Evolutionary conservation across 805 yeast genomes (phyloP).

Genomic region (Yarrowia osloensis): DNA sequence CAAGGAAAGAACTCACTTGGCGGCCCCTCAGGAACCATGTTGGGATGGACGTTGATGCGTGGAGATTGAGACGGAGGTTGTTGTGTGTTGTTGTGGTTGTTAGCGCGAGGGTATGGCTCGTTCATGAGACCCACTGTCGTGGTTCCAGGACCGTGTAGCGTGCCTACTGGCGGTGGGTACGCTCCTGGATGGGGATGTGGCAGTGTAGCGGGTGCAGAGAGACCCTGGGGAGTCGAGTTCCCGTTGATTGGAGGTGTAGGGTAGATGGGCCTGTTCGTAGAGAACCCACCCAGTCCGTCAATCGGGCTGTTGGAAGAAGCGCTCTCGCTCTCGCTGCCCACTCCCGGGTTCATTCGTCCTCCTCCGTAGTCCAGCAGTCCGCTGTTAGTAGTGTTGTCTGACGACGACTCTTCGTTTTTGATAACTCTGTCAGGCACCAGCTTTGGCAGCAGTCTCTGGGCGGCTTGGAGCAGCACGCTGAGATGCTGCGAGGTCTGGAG

Average conservation of each 20-base stretch:
- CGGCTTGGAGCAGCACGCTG: background rate
- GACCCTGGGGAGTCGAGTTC: background rate
- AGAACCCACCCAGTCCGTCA: background rate
- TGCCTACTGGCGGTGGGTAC: background rate
- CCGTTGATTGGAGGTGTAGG: background rate
- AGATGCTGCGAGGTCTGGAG: constrained; percentile 5
- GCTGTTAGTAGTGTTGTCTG: background rate
- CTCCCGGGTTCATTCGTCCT: background rate
- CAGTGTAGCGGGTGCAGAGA: background rate
- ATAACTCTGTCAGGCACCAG: background rate
- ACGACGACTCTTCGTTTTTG: background rate
- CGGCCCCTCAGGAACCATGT: background rate
- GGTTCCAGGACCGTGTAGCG: constrained; percentile 2
- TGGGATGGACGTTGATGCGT: background rate
- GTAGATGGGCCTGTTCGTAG: background rate
- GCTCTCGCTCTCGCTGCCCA: background rate
- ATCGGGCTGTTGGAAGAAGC: constrained; percentile 4
- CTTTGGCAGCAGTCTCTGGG: constrained; percentile 4
- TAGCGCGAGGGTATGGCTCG: background rate
- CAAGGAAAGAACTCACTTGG: constrained; percentile 9
- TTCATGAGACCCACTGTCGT: background rate
- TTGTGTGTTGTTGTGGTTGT: background rate
- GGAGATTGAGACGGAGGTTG: background rate
- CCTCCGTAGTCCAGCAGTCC: background rate
- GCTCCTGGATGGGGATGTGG: constrained; percentile 5